phyloP scores from a whole-genome alignment of 176 grass and related monocot species.

The Rhipidocladum racemiflorum region DNA sequence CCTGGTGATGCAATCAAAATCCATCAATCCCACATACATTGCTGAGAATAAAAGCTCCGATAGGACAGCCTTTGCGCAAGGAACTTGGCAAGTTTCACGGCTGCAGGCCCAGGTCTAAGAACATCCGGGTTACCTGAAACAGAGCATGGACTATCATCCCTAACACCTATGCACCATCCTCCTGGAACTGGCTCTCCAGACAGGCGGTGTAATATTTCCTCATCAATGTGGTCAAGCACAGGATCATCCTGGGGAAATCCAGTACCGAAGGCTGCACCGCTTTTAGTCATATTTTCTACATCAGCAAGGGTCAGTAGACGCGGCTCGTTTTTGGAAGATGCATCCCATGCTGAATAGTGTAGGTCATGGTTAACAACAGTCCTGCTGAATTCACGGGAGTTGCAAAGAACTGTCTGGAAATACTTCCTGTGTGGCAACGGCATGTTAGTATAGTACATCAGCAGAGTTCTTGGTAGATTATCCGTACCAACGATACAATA shows the following conservation, averaged over 20 bases:
- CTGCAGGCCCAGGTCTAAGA: conserved; percentile 73
- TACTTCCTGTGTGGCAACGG: conserved; percentile 66
- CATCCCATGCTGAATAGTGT: conserved; percentile 49
- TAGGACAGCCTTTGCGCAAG: conserved; percentile 53
- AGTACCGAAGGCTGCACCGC: conserved; percentile 53
- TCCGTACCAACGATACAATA: conserved; percentile 70
- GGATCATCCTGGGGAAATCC: conserved; percentile 62
- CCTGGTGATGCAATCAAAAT: conserved; percentile 16
- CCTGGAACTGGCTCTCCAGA: conserved; percentile 55
- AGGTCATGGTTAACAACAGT: conserved; percentile 81
- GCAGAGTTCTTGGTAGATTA: conserved; percentile 82
- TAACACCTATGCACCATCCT: conserved; percentile 83
- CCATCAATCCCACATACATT: conserved; percentile 76
- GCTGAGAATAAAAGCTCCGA: conserved; percentile 52
- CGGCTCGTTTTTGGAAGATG: conserved; percentile 41
- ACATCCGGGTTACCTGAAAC: conserved; percentile 68
- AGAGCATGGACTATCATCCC: conserved; percentile 52
- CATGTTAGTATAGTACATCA: conserved; percentile 92
- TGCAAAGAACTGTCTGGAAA: conserved; percentile 94
- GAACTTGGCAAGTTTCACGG: conserved; percentile 53
- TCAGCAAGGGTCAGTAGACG: conserved; percentile 47
- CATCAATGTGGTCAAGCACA: conserved; percentile 64
- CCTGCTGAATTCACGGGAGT: conserved; percentile 70
- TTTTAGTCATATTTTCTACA: conserved; percentile 60
- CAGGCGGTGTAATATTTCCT: conserved; percentile 44